A percentile compares a stretch with the other conserved stretches of the same genome.
Conservation (phyloP, 176 grass and related monocot genomes). For the Neostapfia colusana region DNA sequence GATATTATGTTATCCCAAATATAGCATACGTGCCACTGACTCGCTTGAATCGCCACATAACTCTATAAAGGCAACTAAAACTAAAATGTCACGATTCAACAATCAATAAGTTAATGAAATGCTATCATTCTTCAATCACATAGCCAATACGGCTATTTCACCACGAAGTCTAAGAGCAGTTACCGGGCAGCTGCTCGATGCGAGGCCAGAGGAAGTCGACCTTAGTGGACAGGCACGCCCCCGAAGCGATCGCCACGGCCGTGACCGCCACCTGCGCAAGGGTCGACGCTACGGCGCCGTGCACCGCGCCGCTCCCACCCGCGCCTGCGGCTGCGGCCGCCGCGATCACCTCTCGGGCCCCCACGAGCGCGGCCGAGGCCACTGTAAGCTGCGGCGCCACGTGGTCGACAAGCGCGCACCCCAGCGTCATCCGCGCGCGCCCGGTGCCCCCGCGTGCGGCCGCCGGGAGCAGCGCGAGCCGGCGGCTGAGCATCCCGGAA, state of each 20-base stretch:
- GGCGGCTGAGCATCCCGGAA: slow-evolving; percentile 57
- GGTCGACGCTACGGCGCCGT: slow-evolving; percentile 78
- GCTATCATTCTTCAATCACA: background rate
- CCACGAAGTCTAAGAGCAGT: background rate
- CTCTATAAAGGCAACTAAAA: background rate
- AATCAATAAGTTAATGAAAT: background rate
- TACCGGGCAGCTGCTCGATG: slow-evolving; percentile 79
- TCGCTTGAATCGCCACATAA: background rate
- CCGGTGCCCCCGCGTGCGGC: slow-evolving; percentile 16
- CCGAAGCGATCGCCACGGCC: slow-evolving; percentile 95
- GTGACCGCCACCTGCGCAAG: slow-evolving; percentile 87
- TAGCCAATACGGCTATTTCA: background rate
- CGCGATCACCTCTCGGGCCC: slow-evolving; percentile 74
- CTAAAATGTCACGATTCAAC: background rate
- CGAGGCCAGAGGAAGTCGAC: slow-evolving; percentile 97
- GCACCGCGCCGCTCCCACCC: slow-evolving; percentile 49
- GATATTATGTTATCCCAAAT: background rate
- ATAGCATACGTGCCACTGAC: background rate
- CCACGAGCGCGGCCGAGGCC: slow-evolving; percentile 59
- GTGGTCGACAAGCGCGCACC: slow-evolving; percentile 69
- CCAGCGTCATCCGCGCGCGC: slow-evolving; percentile 54
- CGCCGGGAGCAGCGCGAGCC: slow-evolving; percentile 48
- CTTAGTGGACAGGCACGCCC: slow-evolving; percentile 91
- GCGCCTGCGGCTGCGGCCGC: slow-evolving; percentile 54
- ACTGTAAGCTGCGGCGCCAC: slow-evolving; percentile 57